Base-by-base conservation (phyloP, 495 filamentous ascomycete genomes). In the Hyaloscypha finlandica region DNA sequence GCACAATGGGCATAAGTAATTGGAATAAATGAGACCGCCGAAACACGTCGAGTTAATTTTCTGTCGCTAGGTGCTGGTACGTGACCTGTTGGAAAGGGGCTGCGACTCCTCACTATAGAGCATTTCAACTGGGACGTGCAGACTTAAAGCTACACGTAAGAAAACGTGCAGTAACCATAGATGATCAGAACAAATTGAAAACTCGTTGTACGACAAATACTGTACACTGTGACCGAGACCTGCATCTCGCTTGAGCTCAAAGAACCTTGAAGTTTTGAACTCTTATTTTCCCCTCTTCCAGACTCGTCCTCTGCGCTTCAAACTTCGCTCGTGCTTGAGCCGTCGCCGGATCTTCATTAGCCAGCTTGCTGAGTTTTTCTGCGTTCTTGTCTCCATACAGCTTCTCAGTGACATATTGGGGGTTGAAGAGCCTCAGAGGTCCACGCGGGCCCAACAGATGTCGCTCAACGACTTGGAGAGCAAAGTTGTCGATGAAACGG, bases 401-500 rank as follows among this genome's bases (percentile, higher is more conserved):
- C 22, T 75, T 74, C 5, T 84, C 77, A n/a, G 32, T 45, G 11
- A 68, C 54, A 60, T 63, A 69, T 2, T 55, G 19, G 19, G 61
- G 20, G n/a, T 37, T 55, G 29, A 69, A 69, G 5, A 69, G 42
- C 22, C 25, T 53, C 37, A 71, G 19, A 0, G 65, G 69, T 11
- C 65, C 66, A 5, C 56, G 32, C 30, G 30, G 32, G 2, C 65
- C 65, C 4, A 71, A n/a, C 22, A 71, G 35, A 63, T 71, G 69
- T 51, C 66, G 61, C 53, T 71, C 69, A n/a, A 68, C 63, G 16
- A 68, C 69, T 51, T 71, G 69, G 11, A 68, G 9, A 1, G 54
- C 39, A n/a, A 83, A 70, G 48, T 73, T 77, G 63, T 83, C 81
- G 9, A 81, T 71, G 61, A 82, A 82, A 9, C 79, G 74, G 37